Evolutionary conservation across 73 alveolate species (phyloP).

Genomic region (Tetrahymena thermophila): DNA sequence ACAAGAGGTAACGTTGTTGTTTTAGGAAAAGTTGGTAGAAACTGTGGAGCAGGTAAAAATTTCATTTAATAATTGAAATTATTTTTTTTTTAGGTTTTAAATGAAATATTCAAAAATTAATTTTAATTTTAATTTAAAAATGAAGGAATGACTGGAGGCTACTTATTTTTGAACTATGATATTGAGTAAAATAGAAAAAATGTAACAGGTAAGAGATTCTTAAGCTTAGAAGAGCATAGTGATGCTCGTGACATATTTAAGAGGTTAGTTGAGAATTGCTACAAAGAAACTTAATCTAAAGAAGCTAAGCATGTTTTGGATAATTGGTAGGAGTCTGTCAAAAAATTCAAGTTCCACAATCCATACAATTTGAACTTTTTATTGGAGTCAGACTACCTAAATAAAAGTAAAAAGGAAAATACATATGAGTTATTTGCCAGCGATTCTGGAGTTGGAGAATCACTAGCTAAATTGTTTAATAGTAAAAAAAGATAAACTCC

Average conservation of each 20-base stretch:
- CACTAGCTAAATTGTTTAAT: background rate
- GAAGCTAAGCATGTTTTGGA: background rate
- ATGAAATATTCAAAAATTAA: background rate
- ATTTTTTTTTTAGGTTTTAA: background rate
- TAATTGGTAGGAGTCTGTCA: background rate
- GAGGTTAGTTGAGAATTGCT: background rate
- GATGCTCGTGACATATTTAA: background rate
- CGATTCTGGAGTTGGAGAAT: background rate
- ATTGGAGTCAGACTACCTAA: background rate
- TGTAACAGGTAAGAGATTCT: background rate
- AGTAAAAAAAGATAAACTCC: background rate
- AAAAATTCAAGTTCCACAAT: background rate
- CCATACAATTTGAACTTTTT: background rate
- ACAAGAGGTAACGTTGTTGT: slow-evolving; percentile 13
- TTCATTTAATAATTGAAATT: background rate
- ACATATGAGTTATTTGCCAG: background rate
- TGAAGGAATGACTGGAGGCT: background rate
- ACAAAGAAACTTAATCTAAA: background rate
- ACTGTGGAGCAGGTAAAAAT: slow-evolving; percentile 7
- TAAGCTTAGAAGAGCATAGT: background rate
- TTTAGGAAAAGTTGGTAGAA: slow-evolving; percentile 17
- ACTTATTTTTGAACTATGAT: background rate
- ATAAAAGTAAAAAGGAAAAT: background rate
- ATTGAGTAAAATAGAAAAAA: background rate
- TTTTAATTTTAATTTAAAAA: background rate